A percentile compares a stretch with the other conserved stretches of the same genome.
phyloP scores from a whole-genome alignment of 75 land plant species.

The Gnetum montanum region DNA sequence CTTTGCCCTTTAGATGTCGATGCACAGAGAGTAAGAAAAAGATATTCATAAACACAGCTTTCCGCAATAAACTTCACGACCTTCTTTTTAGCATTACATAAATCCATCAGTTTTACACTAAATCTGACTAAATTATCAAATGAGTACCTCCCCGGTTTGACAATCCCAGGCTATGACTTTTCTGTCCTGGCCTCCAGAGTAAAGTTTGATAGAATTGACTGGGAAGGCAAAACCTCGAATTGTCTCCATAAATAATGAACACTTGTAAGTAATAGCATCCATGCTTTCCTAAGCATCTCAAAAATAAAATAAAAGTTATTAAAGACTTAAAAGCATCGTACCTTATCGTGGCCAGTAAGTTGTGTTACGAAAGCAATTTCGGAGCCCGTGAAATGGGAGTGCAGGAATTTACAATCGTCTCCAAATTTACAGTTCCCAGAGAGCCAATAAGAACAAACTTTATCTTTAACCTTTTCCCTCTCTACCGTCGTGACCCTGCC shows the following conservation, averaged over 20 bases:
- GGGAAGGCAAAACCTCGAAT: conserved; percentile 73
- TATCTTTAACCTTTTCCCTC: conserved; percentile 15
- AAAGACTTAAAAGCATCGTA: conserved; percentile 1
- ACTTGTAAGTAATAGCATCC: neutral
- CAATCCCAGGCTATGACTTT: conserved; percentile 88
- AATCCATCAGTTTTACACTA: neutral
- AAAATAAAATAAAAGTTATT: neutral
- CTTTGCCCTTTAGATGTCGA: conserved; percentile 41
- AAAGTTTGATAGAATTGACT: conserved; percentile 78
- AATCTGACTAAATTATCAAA: neutral
- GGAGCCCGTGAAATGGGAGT: conserved; percentile 56
- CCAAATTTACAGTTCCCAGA: conserved; percentile 68
- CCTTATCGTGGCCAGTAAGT: conserved; percentile 87
- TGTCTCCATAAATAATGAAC: conserved; percentile 30
- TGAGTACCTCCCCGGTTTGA: conserved; percentile 77
- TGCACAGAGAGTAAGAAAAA: neutral
- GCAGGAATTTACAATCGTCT: conserved; percentile 66
- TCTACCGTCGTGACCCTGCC: conserved; percentile 7
- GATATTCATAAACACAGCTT: neutral
- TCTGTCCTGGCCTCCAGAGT: conserved; percentile 83
- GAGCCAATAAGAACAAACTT: conserved; percentile 58
- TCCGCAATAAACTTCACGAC: neutral
- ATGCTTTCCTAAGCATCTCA: neutral
- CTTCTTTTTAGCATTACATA: too few relatives aligned
- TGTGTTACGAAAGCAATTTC: conserved; percentile 49